Conservation (phyloP, 2,329 filamentous ascomycete species). For the Sporothrix brasiliensis region DNA sequence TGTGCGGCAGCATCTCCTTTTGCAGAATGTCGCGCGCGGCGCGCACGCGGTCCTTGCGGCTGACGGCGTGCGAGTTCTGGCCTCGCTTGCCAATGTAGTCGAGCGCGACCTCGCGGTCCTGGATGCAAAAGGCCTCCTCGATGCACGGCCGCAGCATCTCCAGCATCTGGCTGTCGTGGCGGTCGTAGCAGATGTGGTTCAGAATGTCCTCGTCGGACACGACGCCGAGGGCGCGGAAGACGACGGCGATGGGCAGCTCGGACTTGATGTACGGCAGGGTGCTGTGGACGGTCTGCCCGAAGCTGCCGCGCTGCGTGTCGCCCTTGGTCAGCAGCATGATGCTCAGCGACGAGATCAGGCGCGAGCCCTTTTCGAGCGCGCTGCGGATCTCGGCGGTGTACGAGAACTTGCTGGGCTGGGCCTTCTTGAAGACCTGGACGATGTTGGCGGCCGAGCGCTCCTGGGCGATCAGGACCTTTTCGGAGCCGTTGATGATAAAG, state of each 20-base stretch:
- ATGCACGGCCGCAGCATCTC: conserved; percentile 97
- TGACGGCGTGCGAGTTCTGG: conserved; percentile 68
- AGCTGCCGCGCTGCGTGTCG: conserved; percentile 74
- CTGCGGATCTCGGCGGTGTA: conserved; percentile 96
- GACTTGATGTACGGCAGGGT: conserved; percentile 92
- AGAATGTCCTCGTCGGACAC: conserved; percentile 98
- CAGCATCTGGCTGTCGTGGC: conserved; percentile 93
- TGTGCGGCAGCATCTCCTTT: conserved; percentile 95
- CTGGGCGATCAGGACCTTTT: conserved; percentile 97
- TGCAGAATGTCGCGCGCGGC: conserved; percentile 94
- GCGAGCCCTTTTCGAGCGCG: conserved; percentile 92
- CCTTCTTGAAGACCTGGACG: conserved; percentile 98
- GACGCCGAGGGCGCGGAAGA: conserved; percentile 92
- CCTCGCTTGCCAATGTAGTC: conserved; percentile 96
- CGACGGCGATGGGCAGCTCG: conserved; percentile 90
- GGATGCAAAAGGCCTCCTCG: conserved; percentile 94
- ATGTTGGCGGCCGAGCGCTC: conserved; percentile 98
- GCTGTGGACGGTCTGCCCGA: conserved; percentile 85
- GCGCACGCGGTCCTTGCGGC: conserved; percentile 83
- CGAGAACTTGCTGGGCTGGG: conserved; percentile 84
- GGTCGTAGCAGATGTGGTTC: conserved; percentile 96
- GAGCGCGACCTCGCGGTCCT: conserved; percentile 89
- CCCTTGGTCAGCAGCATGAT: conserved; percentile 89
- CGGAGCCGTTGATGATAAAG: conserved; percentile 98
- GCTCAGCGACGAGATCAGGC: conserved; percentile 88